These are phyloP conservation scores for Nemania sp. DNA, from an alignment of 2,329 filamentous ascomycete genomes.

Conservation along the genomic window DNA sequence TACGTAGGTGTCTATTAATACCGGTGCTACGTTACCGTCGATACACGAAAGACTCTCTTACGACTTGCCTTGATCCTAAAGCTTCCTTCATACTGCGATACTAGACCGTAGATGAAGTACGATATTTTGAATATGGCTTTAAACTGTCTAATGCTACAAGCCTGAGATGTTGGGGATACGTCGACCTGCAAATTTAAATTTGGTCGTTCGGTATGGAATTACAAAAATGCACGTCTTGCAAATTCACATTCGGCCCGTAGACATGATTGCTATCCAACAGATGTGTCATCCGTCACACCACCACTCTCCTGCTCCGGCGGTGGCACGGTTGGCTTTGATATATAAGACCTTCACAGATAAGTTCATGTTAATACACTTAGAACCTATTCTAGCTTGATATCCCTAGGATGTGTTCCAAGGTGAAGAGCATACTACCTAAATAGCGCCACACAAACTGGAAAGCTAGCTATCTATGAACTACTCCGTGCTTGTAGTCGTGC, in stretches of 20 bases:
- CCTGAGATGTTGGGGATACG: neutral
- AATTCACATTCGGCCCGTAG: constrained; percentile 1
- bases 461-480: neutral
- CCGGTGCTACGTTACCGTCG: too few relatives aligned
- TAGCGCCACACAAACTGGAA: neutral
- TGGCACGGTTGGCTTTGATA: neutral
- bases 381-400: neutral
- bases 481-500: neutral
- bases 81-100: too few relatives aligned
- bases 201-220: neutral
- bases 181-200: neutral
- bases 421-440: neutral
- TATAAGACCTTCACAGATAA: neutral
- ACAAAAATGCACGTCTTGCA: neutral
- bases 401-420: neutral
- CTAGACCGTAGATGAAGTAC: neutral
- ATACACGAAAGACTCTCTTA: too few relatives aligned
- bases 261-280: neutral
- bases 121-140: neutral
- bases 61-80: too few relatives aligned
- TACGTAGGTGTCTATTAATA: too few relatives aligned
- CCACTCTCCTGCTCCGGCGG: neutral
- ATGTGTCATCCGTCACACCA: constrained; percentile 2
- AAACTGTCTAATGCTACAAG: neutral
- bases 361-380: neutral